Percentiles rank a stretch among this genome's conserved stretches.
These are phyloP conservation scores for Bathelium albidoporum DNA, from an alignment of 495 filamentous ascomycete genomes.

Conservation along the genomic window DNA sequence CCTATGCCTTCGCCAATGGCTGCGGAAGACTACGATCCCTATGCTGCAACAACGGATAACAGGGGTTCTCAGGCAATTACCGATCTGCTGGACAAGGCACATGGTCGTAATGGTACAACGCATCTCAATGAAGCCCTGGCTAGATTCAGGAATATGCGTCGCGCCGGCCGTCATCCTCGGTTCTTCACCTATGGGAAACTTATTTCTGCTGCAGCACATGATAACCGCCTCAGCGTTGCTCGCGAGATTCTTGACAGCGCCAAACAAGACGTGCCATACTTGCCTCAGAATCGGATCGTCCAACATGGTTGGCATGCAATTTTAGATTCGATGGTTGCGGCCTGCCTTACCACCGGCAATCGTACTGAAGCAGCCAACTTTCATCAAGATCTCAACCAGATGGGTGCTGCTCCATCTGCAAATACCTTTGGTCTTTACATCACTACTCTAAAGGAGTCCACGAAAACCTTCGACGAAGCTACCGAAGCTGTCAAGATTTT, in stretches of 20 bases:
- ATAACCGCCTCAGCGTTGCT: conserved; percentile 65
- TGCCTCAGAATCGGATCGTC: conserved; percentile 70
- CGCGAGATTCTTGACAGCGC: conserved; percentile 83
- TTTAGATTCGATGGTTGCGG: conserved; percentile 90
- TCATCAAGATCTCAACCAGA: conserved; percentile 78
- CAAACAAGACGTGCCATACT: conserved; percentile 70
- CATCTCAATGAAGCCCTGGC: conserved; percentile 71
- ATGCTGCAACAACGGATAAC: conserved; percentile 80
- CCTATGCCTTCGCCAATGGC: conserved; percentile 21
- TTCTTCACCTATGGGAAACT: conserved; percentile 95
- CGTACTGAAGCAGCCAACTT: conserved; percentile 69
- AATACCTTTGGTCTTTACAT: conserved; percentile 99
- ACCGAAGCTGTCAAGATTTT: conserved; percentile 96
- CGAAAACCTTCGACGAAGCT: conserved; percentile 95
- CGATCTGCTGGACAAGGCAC: conserved; percentile 68
- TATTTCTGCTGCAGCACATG: conserved; percentile 78
- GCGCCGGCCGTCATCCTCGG: conserved; percentile 78
- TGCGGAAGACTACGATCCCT: conserved; percentile 73
- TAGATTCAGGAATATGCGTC: conserved; percentile 85
- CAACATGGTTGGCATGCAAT: conserved; percentile 92
- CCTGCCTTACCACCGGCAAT: conserved; percentile 75
- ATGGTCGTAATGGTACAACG: conserved; percentile 47
- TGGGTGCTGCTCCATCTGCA: conserved; percentile 82
- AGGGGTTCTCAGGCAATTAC: conserved; percentile 82
- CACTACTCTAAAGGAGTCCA: conserved; percentile 90